phyloP scores from a whole-genome alignment of 2,329 filamentous ascomycete species.

The Penicillium brasilianum region DNA sequence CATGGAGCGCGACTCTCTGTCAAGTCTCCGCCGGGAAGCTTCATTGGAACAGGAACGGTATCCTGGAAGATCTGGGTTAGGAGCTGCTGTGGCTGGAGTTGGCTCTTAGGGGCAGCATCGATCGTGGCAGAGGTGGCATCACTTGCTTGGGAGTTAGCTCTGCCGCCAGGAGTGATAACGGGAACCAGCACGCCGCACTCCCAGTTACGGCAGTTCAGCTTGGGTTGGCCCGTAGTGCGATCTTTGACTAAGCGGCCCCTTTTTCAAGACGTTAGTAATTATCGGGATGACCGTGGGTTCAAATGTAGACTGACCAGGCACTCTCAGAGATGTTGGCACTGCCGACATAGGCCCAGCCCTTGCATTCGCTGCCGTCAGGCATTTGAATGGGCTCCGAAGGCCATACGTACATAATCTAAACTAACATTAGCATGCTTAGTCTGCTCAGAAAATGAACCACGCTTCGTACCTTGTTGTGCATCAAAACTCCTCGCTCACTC shows the following conservation, averaged over 20 bases:
- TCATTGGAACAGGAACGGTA: slow-evolving; percentile 53
- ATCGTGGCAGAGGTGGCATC: slow-evolving; percentile 24
- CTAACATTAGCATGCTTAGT: background rate
- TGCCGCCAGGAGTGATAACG: slow-evolving; percentile 43
- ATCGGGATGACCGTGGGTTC: no score
- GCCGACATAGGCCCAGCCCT: slow-evolving; percentile 82
- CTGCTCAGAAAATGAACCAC: background rate
- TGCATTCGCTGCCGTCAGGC: slow-evolving; percentile 34
- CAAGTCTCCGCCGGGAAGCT: slow-evolving; percentile 37
- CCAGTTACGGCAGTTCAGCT: slow-evolving; percentile 89
- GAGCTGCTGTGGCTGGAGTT: slow-evolving; percentile 33
- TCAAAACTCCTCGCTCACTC: slow-evolving; percentile 73
- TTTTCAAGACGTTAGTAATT: slow-evolving; percentile 11
- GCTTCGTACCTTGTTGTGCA: slow-evolving; percentile 82
- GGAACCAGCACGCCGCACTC: slow-evolving; percentile 88
- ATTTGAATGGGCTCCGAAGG: slow-evolving; percentile 27
- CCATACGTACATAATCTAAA: slow-evolving; percentile 32
- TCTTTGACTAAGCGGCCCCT: slow-evolving; percentile 81
- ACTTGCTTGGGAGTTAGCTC: slow-evolving; percentile 32
- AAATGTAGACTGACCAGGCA: slow-evolving; percentile 71
- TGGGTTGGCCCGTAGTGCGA: slow-evolving; percentile 67
- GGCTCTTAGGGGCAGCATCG: background rate
- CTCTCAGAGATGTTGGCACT: slow-evolving; percentile 92
- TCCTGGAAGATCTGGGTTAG: slow-evolving; percentile 39
- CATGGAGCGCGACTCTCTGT: slow-evolving; percentile 14